Base-by-base conservation (phyloP, 345 rosid species). In the Salix viminalis region DNA sequence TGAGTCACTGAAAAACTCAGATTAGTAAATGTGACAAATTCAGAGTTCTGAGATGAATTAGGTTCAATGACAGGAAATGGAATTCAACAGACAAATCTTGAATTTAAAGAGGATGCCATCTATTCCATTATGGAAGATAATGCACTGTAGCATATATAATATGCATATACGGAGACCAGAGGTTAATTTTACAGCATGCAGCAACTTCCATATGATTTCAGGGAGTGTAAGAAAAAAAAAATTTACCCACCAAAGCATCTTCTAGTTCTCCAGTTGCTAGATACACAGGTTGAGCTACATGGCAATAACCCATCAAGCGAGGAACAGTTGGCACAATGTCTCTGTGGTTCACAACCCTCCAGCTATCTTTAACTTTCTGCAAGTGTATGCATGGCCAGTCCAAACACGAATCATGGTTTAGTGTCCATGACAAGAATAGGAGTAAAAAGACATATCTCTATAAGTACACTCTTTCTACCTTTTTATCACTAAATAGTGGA, bases 311-410 rank as follows among this genome's bases (percentile, higher is more conserved):
- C 99, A 93, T 95, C 79, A 93, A 85, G 68, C 92, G 97, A 50
- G 99, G 97, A 24, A 95, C 88, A 11, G 99, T 88, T n/a, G 97
- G 99, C 80, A 95, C 93, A 79, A 95, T 93, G 86, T 95, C 99
- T 88, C 99, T 90, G 75, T 90, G 96, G 84, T 95, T 95, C 60
- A 95, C 96, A 73, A 95, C 91, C 85, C 97, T 91, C 99, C 97
- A 91, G 82, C 95, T 92, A 75, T 92, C 97, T 85, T 84, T 89
- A 72, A 92, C 96, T 87, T 89, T 95, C 99, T 95, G 92, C 80
- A 78, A 69, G 73, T 32, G 61, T 44, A 41, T 52, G 52, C 56
- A 76, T 13, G 61, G 48, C 72, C 72, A 65, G 68, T 65, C 69
- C 46, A 69, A 62, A 62, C 54, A 73, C 26, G 28, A 61, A 70